Conservation (phyloP, 2,329 filamentous ascomycete species). For the Aureobasidium pullulans region DNA sequence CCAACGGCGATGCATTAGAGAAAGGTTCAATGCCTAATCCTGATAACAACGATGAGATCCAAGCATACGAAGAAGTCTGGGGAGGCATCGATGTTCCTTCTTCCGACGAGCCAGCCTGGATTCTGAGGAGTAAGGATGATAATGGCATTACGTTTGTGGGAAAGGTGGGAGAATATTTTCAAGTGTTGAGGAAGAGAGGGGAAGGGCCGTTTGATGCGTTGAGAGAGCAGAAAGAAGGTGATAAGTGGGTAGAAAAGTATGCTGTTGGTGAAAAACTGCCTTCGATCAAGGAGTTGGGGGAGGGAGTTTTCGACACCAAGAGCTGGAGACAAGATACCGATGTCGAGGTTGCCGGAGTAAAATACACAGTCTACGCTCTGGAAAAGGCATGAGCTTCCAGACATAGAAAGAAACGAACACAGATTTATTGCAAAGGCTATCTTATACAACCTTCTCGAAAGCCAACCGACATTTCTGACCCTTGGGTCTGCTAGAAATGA, state of each 20-base stretch:
- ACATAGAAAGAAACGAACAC: too few species aligned
- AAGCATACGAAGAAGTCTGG: constrained; percentile 12
- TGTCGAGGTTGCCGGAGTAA: background rate
- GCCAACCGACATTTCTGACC: constrained; percentile 12
- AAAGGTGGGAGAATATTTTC: background rate
- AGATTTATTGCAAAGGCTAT: background rate
- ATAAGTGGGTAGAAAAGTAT: background rate
- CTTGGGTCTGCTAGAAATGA: constrained; percentile 15
- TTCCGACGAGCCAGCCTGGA: background rate
- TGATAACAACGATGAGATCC: background rate
- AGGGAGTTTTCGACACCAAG: background rate
- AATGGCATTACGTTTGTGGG: background rate
- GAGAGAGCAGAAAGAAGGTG: constrained; percentile 1
- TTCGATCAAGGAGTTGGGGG: background rate
- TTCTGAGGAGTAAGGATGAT: constrained; percentile 2
- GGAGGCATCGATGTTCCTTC: background rate
- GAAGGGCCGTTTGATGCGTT: background rate
- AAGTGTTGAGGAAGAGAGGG: background rate
- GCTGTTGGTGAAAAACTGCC: background rate
- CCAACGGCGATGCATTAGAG: constrained; percentile 8
- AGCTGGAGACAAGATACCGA: background rate
- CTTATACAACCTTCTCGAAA: constrained; percentile 6
- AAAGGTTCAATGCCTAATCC: constrained; percentile 7
- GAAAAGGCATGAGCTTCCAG: background rate
- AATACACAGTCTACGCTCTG: constrained; percentile 4